Percentiles rank a stretch among this genome's conserved stretches.
Conservation (phyloP, 2,329 filamentous ascomycete genomes). For the Acrocalymma vagum region DNA sequence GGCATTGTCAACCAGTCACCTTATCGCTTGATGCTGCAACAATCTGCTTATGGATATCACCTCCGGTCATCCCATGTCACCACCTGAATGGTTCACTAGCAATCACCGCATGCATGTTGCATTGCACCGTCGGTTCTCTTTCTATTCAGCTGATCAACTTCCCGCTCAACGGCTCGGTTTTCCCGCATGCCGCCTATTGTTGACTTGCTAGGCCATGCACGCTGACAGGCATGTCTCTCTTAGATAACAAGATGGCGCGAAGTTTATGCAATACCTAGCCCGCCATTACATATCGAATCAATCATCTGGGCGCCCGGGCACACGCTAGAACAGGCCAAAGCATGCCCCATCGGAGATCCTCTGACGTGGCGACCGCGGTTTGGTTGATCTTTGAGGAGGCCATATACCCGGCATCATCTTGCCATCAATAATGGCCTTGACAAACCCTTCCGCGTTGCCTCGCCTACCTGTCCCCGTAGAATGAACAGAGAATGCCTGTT, state of each 20-base stretch:
- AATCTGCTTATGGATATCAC: constrained; percentile 40
- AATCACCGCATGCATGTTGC: constrained; percentile 48
- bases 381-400: constrained; percentile 51
- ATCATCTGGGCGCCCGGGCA: constrained; percentile 51
- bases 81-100: constrained; percentile 44
- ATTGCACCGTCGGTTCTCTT: constrained; percentile 43
- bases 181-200: constrained; percentile 50
- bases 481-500: constrained; percentile 40
- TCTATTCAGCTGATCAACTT: constrained; percentile 49
- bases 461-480: constrained; percentile 32
- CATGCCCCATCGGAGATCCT: constrained; percentile 59
- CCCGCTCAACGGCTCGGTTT: constrained; percentile 48
- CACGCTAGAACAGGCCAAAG: constrained; percentile 58
- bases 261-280: constrained; percentile 54
- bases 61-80: constrained; percentile 46
- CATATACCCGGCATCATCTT: constrained; percentile 48
- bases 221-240: constrained; percentile 51
- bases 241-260: constrained; percentile 53
- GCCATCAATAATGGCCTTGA: constrained; percentile 49
- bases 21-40: constrained; percentile 56
- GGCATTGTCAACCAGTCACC: constrained; percentile 56
- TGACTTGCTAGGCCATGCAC: constrained; percentile 51
- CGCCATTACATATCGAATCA: constrained; percentile 54
- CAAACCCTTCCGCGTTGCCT: constrained; percentile 39
- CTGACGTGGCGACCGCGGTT: constrained; percentile 60